phyloP scores from a whole-genome alignment of 1,284 basidiomycete genomes.

The Coniophora puteana region DNA sequence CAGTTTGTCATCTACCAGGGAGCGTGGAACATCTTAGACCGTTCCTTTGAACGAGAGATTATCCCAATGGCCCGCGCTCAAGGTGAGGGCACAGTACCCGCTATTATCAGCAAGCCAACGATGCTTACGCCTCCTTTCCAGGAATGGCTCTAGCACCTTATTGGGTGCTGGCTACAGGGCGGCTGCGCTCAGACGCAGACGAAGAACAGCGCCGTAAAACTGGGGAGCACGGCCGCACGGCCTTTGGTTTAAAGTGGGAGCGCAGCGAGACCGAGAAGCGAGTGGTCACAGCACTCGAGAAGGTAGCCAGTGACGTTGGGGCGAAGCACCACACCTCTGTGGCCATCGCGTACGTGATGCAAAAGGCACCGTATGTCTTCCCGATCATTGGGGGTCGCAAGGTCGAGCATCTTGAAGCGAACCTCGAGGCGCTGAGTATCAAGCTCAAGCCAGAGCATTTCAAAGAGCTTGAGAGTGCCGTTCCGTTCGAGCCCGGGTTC shows the following conservation, averaged over 20 bases:
- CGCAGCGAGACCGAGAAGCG: slow-evolving; percentile 21
- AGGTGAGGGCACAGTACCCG: neutral
- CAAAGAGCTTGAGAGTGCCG: slow-evolving; percentile 31
- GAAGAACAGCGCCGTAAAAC: slow-evolving; percentile 14
- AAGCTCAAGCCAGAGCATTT: slow-evolving; percentile 37
- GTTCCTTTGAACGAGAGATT: slow-evolving; percentile 51
- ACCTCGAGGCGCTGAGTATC: slow-evolving; percentile 42
- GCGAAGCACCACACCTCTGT: slow-evolving; percentile 22
- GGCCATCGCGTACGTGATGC: slow-evolving; percentile 42
- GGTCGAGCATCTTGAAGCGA: slow-evolving; percentile 39
- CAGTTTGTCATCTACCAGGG: slow-evolving; percentile 53
- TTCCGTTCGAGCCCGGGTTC: slow-evolving; percentile 38
- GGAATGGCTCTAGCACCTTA: slow-evolving; percentile 33
- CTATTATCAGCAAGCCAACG: neutral
- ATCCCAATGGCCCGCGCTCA: slow-evolving; percentile 41
- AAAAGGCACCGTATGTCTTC: slow-evolving; percentile 40
- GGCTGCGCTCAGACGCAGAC: slow-evolving; percentile 24
- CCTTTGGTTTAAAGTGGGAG: slow-evolving; percentile 15
- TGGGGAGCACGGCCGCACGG: slow-evolving; percentile 17
- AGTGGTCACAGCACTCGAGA: slow-evolving; percentile 19
- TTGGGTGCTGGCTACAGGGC: slow-evolving; percentile 27
- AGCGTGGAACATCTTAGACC: slow-evolving; percentile 38
- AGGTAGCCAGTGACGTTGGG: slow-evolving; percentile 23
- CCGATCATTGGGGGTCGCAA: slow-evolving; percentile 44
- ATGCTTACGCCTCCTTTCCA: neutral